phyloP scores from a whole-genome alignment of 192 early-diverging fungal genomes.

The Dimargaris xerosporica region DNA sequence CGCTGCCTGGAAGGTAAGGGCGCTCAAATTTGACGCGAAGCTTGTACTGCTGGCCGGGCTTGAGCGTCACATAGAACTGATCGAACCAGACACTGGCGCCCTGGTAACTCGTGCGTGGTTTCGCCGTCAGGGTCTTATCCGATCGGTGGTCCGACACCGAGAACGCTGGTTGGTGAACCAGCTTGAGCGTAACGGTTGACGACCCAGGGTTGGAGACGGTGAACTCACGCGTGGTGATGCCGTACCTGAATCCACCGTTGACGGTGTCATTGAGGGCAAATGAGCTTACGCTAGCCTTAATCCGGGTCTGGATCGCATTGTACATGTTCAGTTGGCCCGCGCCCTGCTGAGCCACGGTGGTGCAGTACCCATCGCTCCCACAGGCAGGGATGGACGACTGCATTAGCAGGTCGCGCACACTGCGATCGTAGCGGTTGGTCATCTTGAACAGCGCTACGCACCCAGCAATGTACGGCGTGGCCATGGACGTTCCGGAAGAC shows the following conservation, averaged over 20 bases:
- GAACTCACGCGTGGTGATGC: not conserved
- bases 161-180: slow-evolving; percentile 14
- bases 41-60: slow-evolving; percentile 16
- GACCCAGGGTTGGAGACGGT: slow-evolving; percentile 4
- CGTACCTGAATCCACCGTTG: not conserved
- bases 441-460: not conserved
- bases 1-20: slow-evolving; percentile 19
- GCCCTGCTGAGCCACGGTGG: slow-evolving; percentile 52
- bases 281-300: slow-evolving; percentile 33
- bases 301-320: slow-evolving; percentile 35
- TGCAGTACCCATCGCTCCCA: slow-evolving; percentile 22
- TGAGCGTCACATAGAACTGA: slow-evolving; percentile 4
- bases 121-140: slow-evolving; percentile 14
- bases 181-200: slow-evolving; percentile 17
- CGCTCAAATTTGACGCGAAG: slow-evolving; percentile 18
- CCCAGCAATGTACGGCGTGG: slow-evolving; percentile 1
- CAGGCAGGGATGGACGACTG: slow-evolving; percentile 36
- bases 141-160: slow-evolving; percentile 22
- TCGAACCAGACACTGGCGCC: slow-evolving; percentile 8
- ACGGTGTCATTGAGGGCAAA: slow-evolving; percentile 38
- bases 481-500: slow-evolving; percentile 10
- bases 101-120: slow-evolving; percentile 15
- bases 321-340: slow-evolving; percentile 60
- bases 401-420: slow-evolving; percentile 23
- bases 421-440: slow-evolving; percentile 2